These are phyloP conservation scores for Myxozyma neotropica DNA, from an alignment of 805 yeast genomes.

Conservation along the genomic window DNA sequence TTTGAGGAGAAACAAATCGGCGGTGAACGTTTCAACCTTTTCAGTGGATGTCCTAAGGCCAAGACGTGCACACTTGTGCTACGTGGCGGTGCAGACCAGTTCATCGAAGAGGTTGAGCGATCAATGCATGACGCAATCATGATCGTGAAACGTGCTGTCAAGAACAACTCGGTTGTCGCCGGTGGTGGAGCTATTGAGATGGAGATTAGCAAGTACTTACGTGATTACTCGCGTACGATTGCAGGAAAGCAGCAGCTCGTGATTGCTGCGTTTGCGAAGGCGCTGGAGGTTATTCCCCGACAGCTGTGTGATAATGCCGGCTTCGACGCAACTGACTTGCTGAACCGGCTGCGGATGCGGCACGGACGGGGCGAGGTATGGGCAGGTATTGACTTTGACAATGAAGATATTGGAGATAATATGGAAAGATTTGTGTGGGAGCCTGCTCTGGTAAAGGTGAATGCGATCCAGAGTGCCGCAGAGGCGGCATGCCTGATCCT, in stretches of 20 bases:
- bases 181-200: constrained; percentile 99
- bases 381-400: constrained; percentile 90
- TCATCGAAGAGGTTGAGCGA: constrained; percentile 96
- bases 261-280: constrained; percentile 89
- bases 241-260: constrained; percentile 96
- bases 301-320: constrained; percentile 99
- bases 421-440: constrained; percentile 93
- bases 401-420: constrained; percentile 79
- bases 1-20: constrained; percentile 97
- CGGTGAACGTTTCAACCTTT: constrained; percentile 89
- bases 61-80: constrained; percentile 90
- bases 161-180: constrained; percentile 85
- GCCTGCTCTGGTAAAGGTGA: constrained; percentile 89
- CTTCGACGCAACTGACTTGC: constrained; percentile 91
- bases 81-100: constrained; percentile 98
- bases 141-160: constrained; percentile 94
- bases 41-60: constrained; percentile 89
- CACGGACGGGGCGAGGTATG: constrained; percentile 92
- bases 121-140: constrained; percentile 97
- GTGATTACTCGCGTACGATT: constrained; percentile 83
- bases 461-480: constrained; percentile 93
- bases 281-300: constrained; percentile 94
- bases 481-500: constrained; percentile 93
- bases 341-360: constrained; percentile 86
- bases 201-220: constrained; percentile 86